A percentile compares a stretch with the other conserved stretches of the same genome.
phyloP scores from a whole-genome alignment of 2,329 filamentous ascomycete genomes.

The Microsporum canis region DNA sequence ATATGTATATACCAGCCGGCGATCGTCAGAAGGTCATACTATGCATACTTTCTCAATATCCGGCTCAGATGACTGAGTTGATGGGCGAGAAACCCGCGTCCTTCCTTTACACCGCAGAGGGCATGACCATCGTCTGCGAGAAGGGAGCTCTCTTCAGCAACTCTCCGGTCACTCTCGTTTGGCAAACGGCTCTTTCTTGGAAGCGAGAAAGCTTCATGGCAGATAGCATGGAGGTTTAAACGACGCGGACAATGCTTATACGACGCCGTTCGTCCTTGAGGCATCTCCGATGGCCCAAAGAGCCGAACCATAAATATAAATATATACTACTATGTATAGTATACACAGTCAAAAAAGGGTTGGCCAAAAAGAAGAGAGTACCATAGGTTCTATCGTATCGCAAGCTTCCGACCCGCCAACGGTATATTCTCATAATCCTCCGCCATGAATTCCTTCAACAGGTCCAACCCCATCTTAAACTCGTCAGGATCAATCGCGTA shows the following conservation, averaged over 20 bases:
- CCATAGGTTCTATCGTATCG: background rate
- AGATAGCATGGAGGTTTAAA: background rate
- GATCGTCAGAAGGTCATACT: background rate
- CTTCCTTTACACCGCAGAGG: background rate
- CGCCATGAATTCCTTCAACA: constrained; percentile 44
- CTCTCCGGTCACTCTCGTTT: no score
- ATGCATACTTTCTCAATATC: background rate
- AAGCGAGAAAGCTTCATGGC: background rate
- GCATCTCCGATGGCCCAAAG: background rate
- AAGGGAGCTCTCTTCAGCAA: no score
- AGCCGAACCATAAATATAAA: background rate
- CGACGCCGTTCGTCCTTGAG: background rate
- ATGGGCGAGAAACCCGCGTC: background rate
- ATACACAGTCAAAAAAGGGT: background rate
- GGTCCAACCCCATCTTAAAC: constrained; percentile 54
- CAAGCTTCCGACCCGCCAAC: constrained; percentile 10
- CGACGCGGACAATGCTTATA: background rate
- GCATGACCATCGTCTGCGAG: no score
- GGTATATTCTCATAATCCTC: constrained; percentile 45
- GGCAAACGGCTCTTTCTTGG: no score
- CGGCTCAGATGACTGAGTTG: background rate
- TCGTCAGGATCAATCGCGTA: constrained; percentile 62
- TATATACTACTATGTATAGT: background rate
- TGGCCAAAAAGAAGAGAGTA: background rate
- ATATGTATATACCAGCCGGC: background rate